A percentile compares a stretch with the other conserved stretches of the same genome.
Conservation (phyloP, 169 alveolate genomes). For the Neospora caninum region DNA sequence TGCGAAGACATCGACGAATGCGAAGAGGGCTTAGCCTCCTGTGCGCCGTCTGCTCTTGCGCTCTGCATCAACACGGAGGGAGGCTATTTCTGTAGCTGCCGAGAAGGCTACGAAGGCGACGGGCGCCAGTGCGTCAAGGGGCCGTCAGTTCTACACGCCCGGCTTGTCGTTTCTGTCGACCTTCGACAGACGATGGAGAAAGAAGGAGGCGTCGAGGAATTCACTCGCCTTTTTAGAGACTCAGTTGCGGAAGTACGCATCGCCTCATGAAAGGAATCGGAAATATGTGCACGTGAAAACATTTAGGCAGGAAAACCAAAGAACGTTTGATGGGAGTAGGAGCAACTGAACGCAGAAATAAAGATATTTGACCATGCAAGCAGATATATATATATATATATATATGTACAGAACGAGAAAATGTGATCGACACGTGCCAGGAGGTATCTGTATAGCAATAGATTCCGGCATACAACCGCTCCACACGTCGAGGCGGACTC, state of each 20-base stretch:
- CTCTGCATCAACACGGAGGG: slow-evolving; percentile 75
- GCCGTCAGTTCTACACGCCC: slow-evolving; percentile 53
- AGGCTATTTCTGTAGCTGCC: slow-evolving; percentile 74
- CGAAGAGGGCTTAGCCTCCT: slow-evolving; percentile 65
- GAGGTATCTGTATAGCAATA: not conserved
- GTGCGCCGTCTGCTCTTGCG: slow-evolving; percentile 72
- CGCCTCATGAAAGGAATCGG: not conserved
- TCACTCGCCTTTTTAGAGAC: slow-evolving; percentile 34
- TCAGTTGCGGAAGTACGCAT: slow-evolving; percentile 54
- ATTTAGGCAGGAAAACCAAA: not conserved
- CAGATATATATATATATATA: not conserved
- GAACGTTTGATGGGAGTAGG: not conserved
- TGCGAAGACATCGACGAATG: slow-evolving; percentile 71
- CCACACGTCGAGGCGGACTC: not conserved
- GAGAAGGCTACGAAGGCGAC: slow-evolving; percentile 77
- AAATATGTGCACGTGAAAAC: not conserved
- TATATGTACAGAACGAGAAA: not conserved
- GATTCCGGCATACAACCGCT: not conserved
- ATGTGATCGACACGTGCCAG: not conserved
- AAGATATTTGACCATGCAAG: too few species aligned
- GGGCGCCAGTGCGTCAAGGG: slow-evolving; percentile 69
- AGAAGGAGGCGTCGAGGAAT: slow-evolving; percentile 48
- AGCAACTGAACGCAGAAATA: not conserved
- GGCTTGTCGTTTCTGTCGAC: slow-evolving; percentile 56
- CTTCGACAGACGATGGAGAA: slow-evolving; percentile 34